Evolutionary conservation across 1,284 basidiomycete genomes (phyloP).

Genomic region (Mycena citricolor): DNA sequence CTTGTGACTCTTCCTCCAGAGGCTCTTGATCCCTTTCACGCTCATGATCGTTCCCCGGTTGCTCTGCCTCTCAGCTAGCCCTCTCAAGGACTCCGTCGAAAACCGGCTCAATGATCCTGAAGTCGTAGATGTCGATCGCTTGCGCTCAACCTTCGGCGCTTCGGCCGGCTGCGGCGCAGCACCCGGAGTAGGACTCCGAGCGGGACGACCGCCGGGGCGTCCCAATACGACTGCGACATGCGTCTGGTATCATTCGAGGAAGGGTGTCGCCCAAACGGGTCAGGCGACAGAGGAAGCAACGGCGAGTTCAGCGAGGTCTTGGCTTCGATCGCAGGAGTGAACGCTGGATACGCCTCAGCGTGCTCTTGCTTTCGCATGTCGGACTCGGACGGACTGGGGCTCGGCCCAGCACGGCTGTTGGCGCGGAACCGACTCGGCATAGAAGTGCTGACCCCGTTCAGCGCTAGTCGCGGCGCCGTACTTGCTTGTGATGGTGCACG

Average conservation of each 20-base stretch:
- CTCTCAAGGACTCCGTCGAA: conserved; percentile 64
- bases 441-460: conserved; percentile 67
- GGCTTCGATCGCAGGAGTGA: conserved; percentile 30
- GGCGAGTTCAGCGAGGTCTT: conserved; percentile 37
- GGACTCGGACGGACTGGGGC: conserved; percentile 45
- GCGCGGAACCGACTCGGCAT: conserved; percentile 19
- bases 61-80: conserved; percentile 21
- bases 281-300: conserved; percentile 71
- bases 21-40: conserved; percentile 66
- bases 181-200: no score
- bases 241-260: no score
- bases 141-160: no score
- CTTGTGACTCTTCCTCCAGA: conserved; percentile 74
- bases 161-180: conserved; percentile 12
- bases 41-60: conserved; percentile 49
- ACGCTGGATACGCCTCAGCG: conserved; percentile 44
- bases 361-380: conserved; percentile 54
- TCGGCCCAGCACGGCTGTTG: neutral
- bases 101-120: conserved; percentile 74
- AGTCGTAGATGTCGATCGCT: no score
- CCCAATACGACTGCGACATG: conserved; percentile 22
- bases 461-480: conserved; percentile 58
- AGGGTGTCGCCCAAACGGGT: conserved; percentile 73
- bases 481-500: no score
- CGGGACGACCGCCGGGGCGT: conserved; percentile 22